Conservation (phyloP, 768 basidiomycete genomes). For the Panaeolus cyanescens region DNA sequence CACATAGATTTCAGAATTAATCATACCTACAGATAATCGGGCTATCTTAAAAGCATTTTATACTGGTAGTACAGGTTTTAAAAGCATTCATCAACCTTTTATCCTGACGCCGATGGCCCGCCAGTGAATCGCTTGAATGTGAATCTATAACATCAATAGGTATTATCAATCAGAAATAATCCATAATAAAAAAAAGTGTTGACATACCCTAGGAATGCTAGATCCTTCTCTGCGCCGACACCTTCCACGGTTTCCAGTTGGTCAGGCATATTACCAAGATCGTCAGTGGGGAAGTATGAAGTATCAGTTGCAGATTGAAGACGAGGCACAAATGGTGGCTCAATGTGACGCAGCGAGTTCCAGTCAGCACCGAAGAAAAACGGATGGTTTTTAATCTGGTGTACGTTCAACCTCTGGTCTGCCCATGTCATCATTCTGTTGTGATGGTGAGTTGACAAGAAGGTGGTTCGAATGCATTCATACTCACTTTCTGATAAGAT, state of each 20-base stretch:
- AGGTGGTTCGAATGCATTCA: not conserved
- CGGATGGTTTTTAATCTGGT: slow-evolving; percentile 89
- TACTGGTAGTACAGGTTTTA: slow-evolving; percentile 2
- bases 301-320: slow-evolving; percentile 92
- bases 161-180: slow-evolving; percentile 8
- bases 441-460: slow-evolving; percentile 10
- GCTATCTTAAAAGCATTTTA: not conserved
- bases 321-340: slow-evolving; percentile 94
- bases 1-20: not conserved
- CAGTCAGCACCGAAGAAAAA: slow-evolving; percentile 98
- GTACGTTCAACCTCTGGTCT: slow-evolving; percentile 71
- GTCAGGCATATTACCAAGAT: slow-evolving; percentile 71
- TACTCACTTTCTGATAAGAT: slow-evolving; percentile 80
- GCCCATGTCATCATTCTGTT: slow-evolving; percentile 85
- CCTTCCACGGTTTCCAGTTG: slow-evolving; percentile 62
- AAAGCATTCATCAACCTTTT: slow-evolving; percentile 5
- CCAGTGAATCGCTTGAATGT: slow-evolving; percentile 79
- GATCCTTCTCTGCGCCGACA: slow-evolving; percentile 65
- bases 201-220: slow-evolving; percentile 66
- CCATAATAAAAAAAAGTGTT: not conserved
- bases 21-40: not conserved
- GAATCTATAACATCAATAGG: slow-evolving; percentile 52
- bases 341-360: slow-evolving; percentile 87
- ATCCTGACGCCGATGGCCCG: slow-evolving; percentile 32
- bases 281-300: slow-evolving; percentile 95